A percentile compares a stretch with the other conserved stretches of the same genome.
Evolutionary conservation across 768 basidiomycete species (phyloP).

Genomic region (Tephrocybe sp.): DNA sequence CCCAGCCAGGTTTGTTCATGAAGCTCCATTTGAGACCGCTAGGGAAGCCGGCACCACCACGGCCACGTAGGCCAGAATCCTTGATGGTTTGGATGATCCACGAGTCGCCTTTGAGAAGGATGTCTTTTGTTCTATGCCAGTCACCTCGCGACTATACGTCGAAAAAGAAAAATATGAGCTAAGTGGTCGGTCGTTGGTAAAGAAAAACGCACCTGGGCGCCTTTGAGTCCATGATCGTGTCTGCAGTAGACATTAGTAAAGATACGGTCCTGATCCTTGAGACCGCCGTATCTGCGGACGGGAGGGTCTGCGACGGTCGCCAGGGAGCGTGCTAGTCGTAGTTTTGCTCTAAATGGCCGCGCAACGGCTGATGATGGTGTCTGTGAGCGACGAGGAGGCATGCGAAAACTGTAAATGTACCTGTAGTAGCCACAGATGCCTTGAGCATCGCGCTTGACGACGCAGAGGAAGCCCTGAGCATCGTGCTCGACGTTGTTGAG

Average conservation of each 20-base stretch:
- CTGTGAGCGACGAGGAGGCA: too few species aligned
- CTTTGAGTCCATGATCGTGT: slow-evolving; percentile 92
- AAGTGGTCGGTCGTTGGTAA: not conserved
- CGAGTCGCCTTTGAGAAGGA: slow-evolving; percentile 88
- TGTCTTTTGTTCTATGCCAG: slow-evolving; percentile 98
- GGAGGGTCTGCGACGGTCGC: slow-evolving; percentile 85
- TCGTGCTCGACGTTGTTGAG: slow-evolving; percentile 30
- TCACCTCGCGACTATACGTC: slow-evolving; percentile 80
- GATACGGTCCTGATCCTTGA: slow-evolving; percentile 92
- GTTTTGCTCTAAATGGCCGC: slow-evolving; percentile 33
- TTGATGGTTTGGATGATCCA: slow-evolving; percentile 98
- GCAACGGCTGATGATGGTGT: too few species aligned
- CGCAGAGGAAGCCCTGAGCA: slow-evolving; percentile 34
- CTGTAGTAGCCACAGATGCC: slow-evolving; percentile 13
- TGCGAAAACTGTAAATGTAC: too few species aligned
- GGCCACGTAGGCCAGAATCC: slow-evolving; percentile 91
- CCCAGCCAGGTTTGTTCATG: slow-evolving; percentile 99
- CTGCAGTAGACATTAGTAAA: slow-evolving; percentile 89
- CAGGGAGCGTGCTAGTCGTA: slow-evolving; percentile 41
- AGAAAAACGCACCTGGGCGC: slow-evolving; percentile 65
- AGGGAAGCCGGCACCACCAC: slow-evolving; percentile 96
- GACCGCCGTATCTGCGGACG: slow-evolving; percentile 86
- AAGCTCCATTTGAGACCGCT: slow-evolving; percentile 97
- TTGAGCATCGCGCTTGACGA: slow-evolving; percentile 35
- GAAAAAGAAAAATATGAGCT: slow-evolving; percentile 3